Base-by-base conservation (phyloP, 495 filamentous ascomycete genomes). In the Hyphodiscus hymeniophilus region DNA sequence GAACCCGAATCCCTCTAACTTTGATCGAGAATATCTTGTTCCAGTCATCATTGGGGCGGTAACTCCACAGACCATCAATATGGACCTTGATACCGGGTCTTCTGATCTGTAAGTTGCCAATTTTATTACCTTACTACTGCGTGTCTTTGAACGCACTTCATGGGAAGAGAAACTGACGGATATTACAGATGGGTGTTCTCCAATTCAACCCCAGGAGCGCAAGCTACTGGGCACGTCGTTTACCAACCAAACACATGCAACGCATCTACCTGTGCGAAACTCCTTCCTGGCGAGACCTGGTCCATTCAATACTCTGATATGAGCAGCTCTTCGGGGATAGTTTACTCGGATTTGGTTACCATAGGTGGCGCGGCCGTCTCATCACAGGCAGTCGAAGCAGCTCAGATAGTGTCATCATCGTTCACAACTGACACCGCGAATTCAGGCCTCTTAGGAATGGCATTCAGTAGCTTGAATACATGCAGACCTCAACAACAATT, bases 381-480 rank as follows among this genome's bases (percentile, higher is more conserved):
- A 3, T 60, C 58, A 11, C 85, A 89, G 63, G 83, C 81, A 35
- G 80, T 91, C 35, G 84, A 87, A 62, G 72, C 77, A 16, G 86
- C 86, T 18, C 63, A 66, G 20, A 59, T 58, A 8, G 75, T 91
- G 50, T 85, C 81, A 43, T 12, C 44, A 30, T 48, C 74, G 42
- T 91, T 89, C 68, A 38, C 48, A 0, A 32, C 66, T 23, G 80
- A 87, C 56, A 62, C 64, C 49, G 63, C 73, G 56, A 81, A 71
- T 57, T 82, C 87, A 50, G 86, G 86, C 34, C 69, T 89, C 38
- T 65, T 91, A 15, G 86, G 86, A 34, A 72, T 89, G 15, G 80
- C 73, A 15, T 89, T 88, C 63, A 76, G 74, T 65, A 68, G 49
- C 32, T 74, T 89, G 66, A 91, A 89, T 69, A 81, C 77, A 0